Base-by-base conservation (phyloP, 1,284 basidiomycete genomes). In the Moesziomyces sp. region DNA sequence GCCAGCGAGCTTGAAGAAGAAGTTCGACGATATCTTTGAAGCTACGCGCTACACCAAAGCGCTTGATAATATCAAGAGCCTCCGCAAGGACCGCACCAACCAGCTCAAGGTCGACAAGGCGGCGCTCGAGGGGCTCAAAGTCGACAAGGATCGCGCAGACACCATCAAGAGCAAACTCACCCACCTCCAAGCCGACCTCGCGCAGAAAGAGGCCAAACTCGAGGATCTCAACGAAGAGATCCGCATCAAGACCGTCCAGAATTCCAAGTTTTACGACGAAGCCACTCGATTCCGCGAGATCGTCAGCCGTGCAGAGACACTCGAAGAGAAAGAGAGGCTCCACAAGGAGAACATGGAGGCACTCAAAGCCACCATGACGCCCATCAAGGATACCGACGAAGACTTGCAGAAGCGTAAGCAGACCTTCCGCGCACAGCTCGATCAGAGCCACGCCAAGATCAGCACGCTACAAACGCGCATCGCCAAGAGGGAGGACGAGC, bases 1-100 rank as follows among this genome's bases (percentile, higher is more conserved):
- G 80, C 92, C 96, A 0, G 87, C 93, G 0, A 89, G 90, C 1
- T 86, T 99, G 44, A 99, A 99, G 88, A 98, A 97, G 88, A 97
- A 97, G 84, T 98, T 97, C 74, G 97, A 99, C 80, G 97, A 99
- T 81, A 99, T 99, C 73, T 99, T 99, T 77, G 97, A 99, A 84
- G 97, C 97, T 1, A 99, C 96, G 2, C 75, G 78, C 49, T 82
- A 81, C 42, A 98, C 96, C 1, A 99, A 99, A 83, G 97, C 97
- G 1, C 88, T 99, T 3, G 93, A 97, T 75, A 91, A 91, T 46
- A 97, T 99, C 86, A 97, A 96, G 84, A 64, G 75, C 7, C 62
- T 83, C 3, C 77, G 80, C 40, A 99, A 99, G 84, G 97, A 99
- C 51, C 90, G 94, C 16, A 88, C 90, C 0, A 89, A 90, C 5